Percentiles rank a stretch among this genome's conserved stretches.
These are phyloP conservation scores for Trametes sanguinea DNA, from an alignment of 768 basidiomycete genomes.

Conservation along the genomic window DNA sequence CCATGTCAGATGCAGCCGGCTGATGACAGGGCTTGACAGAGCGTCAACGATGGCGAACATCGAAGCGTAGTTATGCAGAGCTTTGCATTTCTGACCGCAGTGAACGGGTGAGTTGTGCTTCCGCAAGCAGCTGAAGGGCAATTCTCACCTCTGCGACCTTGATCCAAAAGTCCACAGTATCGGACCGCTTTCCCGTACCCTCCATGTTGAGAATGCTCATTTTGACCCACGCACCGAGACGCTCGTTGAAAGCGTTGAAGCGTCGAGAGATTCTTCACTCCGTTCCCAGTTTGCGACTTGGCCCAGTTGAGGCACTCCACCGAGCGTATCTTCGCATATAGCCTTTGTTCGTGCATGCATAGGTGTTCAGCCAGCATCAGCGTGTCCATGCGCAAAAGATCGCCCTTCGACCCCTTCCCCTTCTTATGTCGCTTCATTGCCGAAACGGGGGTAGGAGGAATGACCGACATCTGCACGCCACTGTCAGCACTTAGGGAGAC, in stretches of 20 bases:
- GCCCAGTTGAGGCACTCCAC: constrained; percentile 75
- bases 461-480: constrained; percentile 13
- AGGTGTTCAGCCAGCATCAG: constrained; percentile 78
- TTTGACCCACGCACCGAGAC: constrained; percentile 68
- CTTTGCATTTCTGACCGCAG: constrained; percentile 60
- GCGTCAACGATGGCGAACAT: constrained; percentile 68
- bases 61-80: constrained; percentile 65
- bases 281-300: constrained; percentile 39
- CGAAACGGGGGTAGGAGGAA: constrained; percentile 24
- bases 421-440: constrained; percentile 36
- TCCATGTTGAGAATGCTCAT: constrained; percentile 57
- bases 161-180: constrained; percentile 73
- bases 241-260: constrained; percentile 66
- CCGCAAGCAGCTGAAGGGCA: not conserved
- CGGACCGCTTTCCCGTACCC: constrained; percentile 52
- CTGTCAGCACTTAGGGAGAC: not conserved
- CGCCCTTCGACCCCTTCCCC: constrained; percentile 55
- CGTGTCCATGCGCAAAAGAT: constrained; percentile 66
- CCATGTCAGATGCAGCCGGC: constrained; percentile 64
- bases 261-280: constrained; percentile 46
- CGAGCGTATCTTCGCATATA: constrained; percentile 69
- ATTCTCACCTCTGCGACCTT: constrained; percentile 70
- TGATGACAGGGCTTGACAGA: constrained; percentile 59
- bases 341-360: constrained; percentile 67
- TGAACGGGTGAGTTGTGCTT: constrained; percentile 14